Percentiles rank a stretch among this genome's conserved stretches.
Conservation (phyloP, 73 alveolate genomes). For the Paraurostyla sp. region DNA sequence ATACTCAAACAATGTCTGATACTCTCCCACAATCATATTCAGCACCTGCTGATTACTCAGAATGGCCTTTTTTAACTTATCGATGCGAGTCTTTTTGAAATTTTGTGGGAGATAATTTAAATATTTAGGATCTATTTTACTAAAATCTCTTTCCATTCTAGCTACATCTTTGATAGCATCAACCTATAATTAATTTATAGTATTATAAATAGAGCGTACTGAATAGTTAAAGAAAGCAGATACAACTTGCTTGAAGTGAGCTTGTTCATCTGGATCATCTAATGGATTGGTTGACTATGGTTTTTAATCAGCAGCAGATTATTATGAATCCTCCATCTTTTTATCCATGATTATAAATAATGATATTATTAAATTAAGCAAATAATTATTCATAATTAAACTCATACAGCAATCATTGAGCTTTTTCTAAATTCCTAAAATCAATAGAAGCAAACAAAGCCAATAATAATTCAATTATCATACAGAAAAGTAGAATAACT, state of each 20-base stretch:
- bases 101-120: constrained; percentile 65
- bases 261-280: constrained; percentile 83
- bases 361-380: not conserved
- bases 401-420: not conserved
- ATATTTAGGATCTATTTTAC: constrained; percentile 66
- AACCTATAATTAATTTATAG: constrained; percentile 51
- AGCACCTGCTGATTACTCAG: constrained; percentile 73
- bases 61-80: constrained; percentile 70
- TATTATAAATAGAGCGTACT: not conserved
- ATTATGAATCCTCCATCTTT: too few relatives aligned
- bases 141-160: constrained; percentile 89
- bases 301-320: not conserved
- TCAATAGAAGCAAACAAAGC: constrained; percentile 46
- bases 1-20: constrained; percentile 75
- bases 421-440: constrained; percentile 42
- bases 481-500: constrained; percentile 11
- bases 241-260: constrained; percentile 82
- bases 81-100: constrained; percentile 66
- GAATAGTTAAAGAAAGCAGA: constrained; percentile 89
- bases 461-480: not conserved
- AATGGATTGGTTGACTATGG: constrained; percentile 5
- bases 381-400: not conserved
- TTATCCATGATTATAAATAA: not conserved
- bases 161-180: constrained; percentile 87
- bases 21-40: constrained; percentile 75